Evolutionary conservation across 2,329 filamentous ascomycete genomes (phyloP).

Genomic region (Colletotrichum euphorbiae): DNA sequence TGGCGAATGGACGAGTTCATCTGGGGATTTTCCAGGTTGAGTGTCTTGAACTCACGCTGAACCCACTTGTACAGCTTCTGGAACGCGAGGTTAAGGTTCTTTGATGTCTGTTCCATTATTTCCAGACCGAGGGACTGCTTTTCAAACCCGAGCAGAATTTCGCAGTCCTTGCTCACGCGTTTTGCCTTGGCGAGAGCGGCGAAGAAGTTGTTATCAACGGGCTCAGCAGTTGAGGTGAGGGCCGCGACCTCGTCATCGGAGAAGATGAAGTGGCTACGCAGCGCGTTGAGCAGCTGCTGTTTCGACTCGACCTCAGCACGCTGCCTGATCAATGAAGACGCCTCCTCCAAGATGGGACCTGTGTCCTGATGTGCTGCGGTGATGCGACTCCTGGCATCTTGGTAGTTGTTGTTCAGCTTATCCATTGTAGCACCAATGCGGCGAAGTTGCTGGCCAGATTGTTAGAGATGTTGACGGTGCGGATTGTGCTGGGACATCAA

Average conservation of each 20-base stretch:
- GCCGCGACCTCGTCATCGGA: conserved; percentile 82
- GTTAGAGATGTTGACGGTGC: neutral
- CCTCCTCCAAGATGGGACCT: conserved; percentile 79
- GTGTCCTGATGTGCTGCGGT: conserved; percentile 80
- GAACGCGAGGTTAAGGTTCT: conserved; percentile 87
- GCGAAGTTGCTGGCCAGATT: conserved; percentile 76
- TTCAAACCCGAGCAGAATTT: conserved; percentile 89
- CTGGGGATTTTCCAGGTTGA: conserved; percentile 94
- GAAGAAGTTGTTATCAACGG: conserved; percentile 90
- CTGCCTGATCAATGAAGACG: conserved; percentile 77
- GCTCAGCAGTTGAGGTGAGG: conserved; percentile 82
- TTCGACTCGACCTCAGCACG: conserved; percentile 82
- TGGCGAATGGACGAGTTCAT: conserved; percentile 87
- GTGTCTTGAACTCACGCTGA: conserved; percentile 89
- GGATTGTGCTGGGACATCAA: neutral
- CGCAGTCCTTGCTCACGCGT: conserved; percentile 87
- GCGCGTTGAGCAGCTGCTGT: conserved; percentile 80
- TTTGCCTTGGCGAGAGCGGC: conserved; percentile 81
- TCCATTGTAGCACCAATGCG: conserved; percentile 84
- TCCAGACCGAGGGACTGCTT: conserved; percentile 89
- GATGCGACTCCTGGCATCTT: conserved; percentile 83
- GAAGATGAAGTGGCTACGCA: conserved; percentile 85
- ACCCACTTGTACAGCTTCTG: conserved; percentile 98
- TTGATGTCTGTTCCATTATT: conserved; percentile 90
- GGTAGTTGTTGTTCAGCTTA: conserved; percentile 82